These are phyloP conservation scores for Xylaria longipes DNA, from an alignment of 495 filamentous ascomycete genomes.

Conservation along the genomic window DNA sequence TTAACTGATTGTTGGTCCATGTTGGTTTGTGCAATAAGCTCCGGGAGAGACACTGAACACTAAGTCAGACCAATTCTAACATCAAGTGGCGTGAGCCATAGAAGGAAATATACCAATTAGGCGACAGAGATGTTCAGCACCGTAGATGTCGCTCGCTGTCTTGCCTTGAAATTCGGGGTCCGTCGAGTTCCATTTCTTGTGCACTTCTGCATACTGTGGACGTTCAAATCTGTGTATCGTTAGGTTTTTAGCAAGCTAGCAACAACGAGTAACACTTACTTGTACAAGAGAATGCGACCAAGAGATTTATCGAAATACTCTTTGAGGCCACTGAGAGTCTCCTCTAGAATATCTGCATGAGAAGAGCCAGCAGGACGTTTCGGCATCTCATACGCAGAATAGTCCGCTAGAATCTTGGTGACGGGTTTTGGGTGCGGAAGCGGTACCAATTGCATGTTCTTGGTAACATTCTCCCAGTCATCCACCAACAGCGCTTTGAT, in stretches of 20 bases:
- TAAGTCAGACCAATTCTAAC: conserved; percentile 29
- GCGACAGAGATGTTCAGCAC: conserved; percentile 86
- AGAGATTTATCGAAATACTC: conserved; percentile 92
- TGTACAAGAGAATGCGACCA: conserved; percentile 87
- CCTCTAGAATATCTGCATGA: conserved; percentile 83
- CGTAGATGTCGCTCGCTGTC: conserved; percentile 79
- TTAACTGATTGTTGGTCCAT: conserved; percentile 92
- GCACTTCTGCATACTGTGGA: conserved; percentile 77
- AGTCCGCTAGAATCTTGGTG: conserved; percentile 78
- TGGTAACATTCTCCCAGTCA: conserved; percentile 98
- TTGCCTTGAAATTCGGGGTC: conserved; percentile 68
- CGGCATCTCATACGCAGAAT: conserved; percentile 69
- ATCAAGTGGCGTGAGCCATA: background rate
- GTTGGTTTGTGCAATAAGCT: conserved; percentile 94
- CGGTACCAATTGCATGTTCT: conserved; percentile 84
- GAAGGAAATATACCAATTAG: conserved; percentile 73
- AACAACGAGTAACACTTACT: conserved; percentile 44
- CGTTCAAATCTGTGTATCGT: conserved; percentile 71
- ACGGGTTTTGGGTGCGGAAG: conserved; percentile 80
- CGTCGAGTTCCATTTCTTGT: conserved; percentile 63
- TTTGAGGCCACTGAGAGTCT: conserved; percentile 79
- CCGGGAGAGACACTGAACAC: conserved; percentile 79
- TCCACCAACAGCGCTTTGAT: conserved; percentile 92
- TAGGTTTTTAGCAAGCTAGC: conserved; percentile 10
- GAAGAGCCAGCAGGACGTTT: conserved; percentile 69